Evolutionary conservation across 2,329 filamentous ascomycete genomes (phyloP), one percentile per base, ranked within the genome.

Genomic region (Xylariales sp.): DNA sequence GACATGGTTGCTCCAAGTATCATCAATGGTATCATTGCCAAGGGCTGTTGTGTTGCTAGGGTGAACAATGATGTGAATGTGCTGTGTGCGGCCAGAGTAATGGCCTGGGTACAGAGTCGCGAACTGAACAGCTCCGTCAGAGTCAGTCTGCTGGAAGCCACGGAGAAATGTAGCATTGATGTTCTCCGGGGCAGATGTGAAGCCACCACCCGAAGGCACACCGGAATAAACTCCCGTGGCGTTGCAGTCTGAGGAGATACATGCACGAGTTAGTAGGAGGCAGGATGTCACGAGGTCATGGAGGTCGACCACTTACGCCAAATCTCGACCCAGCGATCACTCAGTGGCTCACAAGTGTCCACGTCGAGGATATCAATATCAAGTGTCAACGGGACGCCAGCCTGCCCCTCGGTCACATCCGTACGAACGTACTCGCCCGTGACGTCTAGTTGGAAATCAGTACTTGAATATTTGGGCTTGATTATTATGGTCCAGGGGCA

Each of bases 361-460:
- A 72, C 62, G 42, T 78, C 73, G 37, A 77, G 62, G 39, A 78
- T 60, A 52, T 76, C 72, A 43, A 73, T 63, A 45, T 75, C 72
- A 10, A 76, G 53, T 4, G 64, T 63, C 28, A 76, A 53, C 16
- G 65, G 62, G 19, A 78, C 59, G 32, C 74, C 74, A 7, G 49
- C 43, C 50, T 76, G 61, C 8, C 57, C 56, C 30, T 75, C 70
- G 8, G 59, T 62, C 24, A 78, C 54, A 45, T 78, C 57, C 20
- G 60, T 44, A 18, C 74, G 66, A 40, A 78, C 53, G 37, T 66
- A 62, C 49, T 78, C 72, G 19, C 72, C 74, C 14, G 60, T 51
- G 33, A 77, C 69, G 45, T 69, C 77, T 36, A n/a, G 20, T n/a
- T n/a, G n/a, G n/a, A n/a, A n/a, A n/a, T n/a, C n/a, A n/a, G n/a